Evolutionary conservation across 169 alveolate species (phyloP), one percentile per base, ranked within the genome.

Genomic region (Plasmodium fragile): DNA sequence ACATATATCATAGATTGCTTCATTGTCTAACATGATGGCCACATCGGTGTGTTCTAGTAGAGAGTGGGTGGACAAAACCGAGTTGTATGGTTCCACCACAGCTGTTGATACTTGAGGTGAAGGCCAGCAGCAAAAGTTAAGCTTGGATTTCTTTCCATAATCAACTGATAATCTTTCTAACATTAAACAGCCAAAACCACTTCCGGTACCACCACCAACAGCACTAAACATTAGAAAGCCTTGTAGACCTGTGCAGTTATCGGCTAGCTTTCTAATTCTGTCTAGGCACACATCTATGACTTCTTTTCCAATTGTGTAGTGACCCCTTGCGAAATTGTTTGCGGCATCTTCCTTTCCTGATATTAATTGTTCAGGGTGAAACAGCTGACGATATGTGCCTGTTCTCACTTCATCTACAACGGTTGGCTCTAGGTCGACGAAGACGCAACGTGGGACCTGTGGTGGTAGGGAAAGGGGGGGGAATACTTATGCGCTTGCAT

Each of bases 161-260:
- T 99, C 99, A 87, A 98, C 99, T 25, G 99, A 97, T 71, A 99
- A 98, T 92, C 99, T 97, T 98, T 99, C 99, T 82, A 99, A 97
- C 92, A 99, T 95, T 82, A 99, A 97, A 89, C 99, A 98, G 13
- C 99, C 99, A 52, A 99, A 96, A 28, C 99, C 99, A 75, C 99
- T 97, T 77, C 99, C 99, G 36, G 99, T 99, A 89, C 99, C 99
- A 53, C 99, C 99, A 30, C 99, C 99, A 89, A 98, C 99, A n/a
- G 99, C 99, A 96, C 99, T 98, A 98, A 98, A 99, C 98, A 99
- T 98, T 81, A 99, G 95, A 98, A 99, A 99, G 71, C 99, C 99
- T 97, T 99, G 99, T 34, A 99, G 98, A 41, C 99, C 99, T 8
- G 99, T 98, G 96, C 99, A 99, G 95, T 99, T 98, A 94, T 99